Evolutionary conservation across 108 stramenopile species (phyloP).

Genomic region (Discostella stelligeroides): DNA sequence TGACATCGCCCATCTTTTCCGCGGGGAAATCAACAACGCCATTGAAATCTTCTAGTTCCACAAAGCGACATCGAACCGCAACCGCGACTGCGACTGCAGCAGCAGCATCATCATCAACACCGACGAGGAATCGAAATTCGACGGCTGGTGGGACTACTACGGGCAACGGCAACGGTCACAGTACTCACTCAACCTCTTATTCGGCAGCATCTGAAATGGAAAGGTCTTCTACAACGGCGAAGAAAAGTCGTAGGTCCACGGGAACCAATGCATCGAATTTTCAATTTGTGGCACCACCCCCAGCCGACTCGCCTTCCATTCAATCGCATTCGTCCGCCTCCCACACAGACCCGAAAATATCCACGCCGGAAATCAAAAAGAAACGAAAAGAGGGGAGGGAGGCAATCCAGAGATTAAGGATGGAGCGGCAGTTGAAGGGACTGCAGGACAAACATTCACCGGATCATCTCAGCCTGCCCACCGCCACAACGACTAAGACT

Average conservation of each 20-base stretch:
- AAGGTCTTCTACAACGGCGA: background rate
- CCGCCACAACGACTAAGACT: background rate
- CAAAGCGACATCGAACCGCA: background rate
- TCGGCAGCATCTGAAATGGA: background rate
- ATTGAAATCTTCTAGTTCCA: background rate
- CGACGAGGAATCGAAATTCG: background rate
- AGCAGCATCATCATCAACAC: conserved; percentile 1
- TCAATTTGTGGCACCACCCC: background rate
- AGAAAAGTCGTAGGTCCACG: background rate
- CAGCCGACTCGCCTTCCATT: background rate
- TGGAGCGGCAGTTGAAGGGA: conserved; percentile 1
- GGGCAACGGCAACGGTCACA: background rate
- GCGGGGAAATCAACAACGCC: background rate
- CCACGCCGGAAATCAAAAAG: background rate
- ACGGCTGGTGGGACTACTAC: background rate
- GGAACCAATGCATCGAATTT: background rate
- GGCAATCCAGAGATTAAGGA: background rate
- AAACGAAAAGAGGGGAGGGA: background rate
- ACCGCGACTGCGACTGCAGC: background rate
- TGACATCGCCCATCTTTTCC: background rate
- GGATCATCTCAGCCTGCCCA: background rate
- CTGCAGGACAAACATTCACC: background rate
- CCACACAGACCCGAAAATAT: background rate
- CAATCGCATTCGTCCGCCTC: background rate
- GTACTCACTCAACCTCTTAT: background rate